Evolutionary conservation across 2,329 filamentous ascomycete species (phyloP).

Genomic region (Neonectria coccinea): DNA sequence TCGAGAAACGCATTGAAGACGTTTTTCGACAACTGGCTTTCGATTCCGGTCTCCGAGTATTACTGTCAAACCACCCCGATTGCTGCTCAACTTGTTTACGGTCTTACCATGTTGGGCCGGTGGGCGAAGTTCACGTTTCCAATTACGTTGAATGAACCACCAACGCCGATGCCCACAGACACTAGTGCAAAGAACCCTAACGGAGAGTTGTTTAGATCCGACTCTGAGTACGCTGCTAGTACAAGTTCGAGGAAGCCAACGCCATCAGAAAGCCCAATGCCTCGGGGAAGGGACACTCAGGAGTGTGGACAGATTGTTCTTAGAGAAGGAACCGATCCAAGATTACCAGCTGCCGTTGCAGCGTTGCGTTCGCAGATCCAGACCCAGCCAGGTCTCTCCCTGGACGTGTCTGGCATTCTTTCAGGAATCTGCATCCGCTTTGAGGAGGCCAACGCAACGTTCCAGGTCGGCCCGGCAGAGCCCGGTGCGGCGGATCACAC

Average conservation of each 20-base stretch:
- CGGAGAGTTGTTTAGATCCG: conserved; percentile 37
- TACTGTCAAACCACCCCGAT: conserved; percentile 60
- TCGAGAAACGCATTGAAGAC: conserved; percentile 59
- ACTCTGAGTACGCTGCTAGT: conserved; percentile 38
- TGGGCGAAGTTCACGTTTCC: conserved; percentile 62
- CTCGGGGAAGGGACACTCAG: conserved; percentile 25
- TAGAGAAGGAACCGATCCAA: conserved; percentile 51
- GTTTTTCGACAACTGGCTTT: conserved; percentile 63
- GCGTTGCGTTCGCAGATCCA: conserved; percentile 56
- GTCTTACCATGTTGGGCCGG: conserved; percentile 62
- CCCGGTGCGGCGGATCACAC: conserved; percentile 56
- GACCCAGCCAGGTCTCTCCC: conserved; percentile 57
- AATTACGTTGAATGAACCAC: conserved; percentile 44
- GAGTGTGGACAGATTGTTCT: conserved; percentile 39
- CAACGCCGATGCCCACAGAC: conserved; percentile 44
- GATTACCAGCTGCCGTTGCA: conserved; percentile 55
- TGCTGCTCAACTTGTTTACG: conserved; percentile 61
- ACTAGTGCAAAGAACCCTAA: conserved; percentile 38
- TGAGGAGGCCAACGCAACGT: conserved; percentile 55
- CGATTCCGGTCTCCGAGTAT: conserved; percentile 57
- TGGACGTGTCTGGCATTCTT: conserved; percentile 60
- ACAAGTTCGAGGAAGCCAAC: conserved; percentile 26
- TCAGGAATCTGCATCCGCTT: conserved; percentile 56
- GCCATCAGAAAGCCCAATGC: conserved; percentile 18
- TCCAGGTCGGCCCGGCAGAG: conserved; percentile 49